Base-by-base conservation (phyloP, 805 yeast genomes). In the Wickerhamiella kurtzmanii region DNA sequence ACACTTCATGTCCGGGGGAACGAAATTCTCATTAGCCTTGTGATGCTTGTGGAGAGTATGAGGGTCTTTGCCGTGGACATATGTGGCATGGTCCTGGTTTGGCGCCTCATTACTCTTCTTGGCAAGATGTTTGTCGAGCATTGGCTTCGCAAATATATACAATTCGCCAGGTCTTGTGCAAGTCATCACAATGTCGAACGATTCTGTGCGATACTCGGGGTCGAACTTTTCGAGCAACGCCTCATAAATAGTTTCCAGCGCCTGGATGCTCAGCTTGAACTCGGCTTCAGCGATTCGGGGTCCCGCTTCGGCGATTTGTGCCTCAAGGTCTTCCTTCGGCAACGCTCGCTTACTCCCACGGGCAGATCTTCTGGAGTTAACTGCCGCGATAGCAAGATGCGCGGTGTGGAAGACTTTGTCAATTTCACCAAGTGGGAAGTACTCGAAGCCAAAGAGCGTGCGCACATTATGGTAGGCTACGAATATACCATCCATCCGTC, bases 401-500 rank as follows among this genome's bases (percentile, higher is more conserved):
- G 67, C 66, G 1, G 74, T 64, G 54, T 82, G 86, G 50, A 73
- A 67, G 6, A 77, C 67, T 47, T 69, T 64, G 60, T 89, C 96
- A 52, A 89, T 73, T 37, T 79, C 83, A 1, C 67, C 63, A 44
- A 88, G 65, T 1, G 95, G 88, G 22, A 89, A 60, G 61, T 89
- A 89, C 62, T 87, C 89, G 63, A 87, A 92, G 2, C 96, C 98
- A 64, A 89, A 85, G 55, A 88, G 74, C 43, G 77, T 68, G 25
- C 75, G 70, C 44, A 86, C 73, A 61, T 88, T 89, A 62, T 89
- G 98, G 62, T 80, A 89, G 0, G 96, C 96, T 15, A 89, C 71
- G 55, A 84, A 86, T 2, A 92, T 85, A 4, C 98, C 98, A 63
- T 88, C 96, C 97, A 92, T 89, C 56, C 82, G 79, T 2, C 97